Evolutionary conservation across 176 grass and related monocot species (phyloP).

Genomic region (bread wheat (Triticum aestivum)): IWGSC_CS_RefSeq_v2.1 NC_057814.1:81347321-81347820

Average conservation of each 20-base stretch:
- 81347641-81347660: not conserved
- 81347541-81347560: not conserved
- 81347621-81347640: too few species aligned
- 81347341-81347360: too few species aligned
- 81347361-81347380: not conserved
- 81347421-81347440: not conserved
- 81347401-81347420: not conserved
- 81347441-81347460: not conserved
- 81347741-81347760: not conserved
- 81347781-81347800: not conserved
- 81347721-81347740: not conserved
- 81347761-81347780: not conserved
- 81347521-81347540: too few species aligned
- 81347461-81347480: not conserved
- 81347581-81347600: not conserved
- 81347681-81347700: not conserved
- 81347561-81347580: not conserved
- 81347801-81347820: too few species aligned
- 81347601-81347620: not conserved
- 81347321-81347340: not conserved
- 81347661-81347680: not conserved
- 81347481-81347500: too few species aligned
- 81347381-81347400: not conserved
- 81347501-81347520: too few species aligned
- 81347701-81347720: not conserved